These are phyloP conservation scores for Torrubiella hemipterigena DNA, from an alignment of 2,329 filamentous ascomycete species.

Conservation along the genomic window DNA sequence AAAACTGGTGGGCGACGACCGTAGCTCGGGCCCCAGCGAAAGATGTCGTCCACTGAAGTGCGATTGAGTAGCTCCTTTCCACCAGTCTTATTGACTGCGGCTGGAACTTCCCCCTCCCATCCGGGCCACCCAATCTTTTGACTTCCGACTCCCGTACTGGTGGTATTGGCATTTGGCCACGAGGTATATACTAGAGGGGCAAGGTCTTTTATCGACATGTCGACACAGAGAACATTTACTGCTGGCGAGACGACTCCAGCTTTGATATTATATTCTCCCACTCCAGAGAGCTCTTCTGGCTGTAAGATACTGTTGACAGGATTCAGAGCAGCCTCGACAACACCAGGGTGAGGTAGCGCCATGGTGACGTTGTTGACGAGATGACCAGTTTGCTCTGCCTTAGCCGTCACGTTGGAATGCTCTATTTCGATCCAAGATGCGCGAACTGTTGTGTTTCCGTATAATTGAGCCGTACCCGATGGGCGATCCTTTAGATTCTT, in stretches of 20 bases:
- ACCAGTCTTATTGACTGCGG: conserved; percentile 11
- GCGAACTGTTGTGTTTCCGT: conserved; percentile 60
- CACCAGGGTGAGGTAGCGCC: conserved; percentile 61
- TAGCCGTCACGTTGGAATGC: conserved; percentile 36
- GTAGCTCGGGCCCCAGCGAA: conserved; percentile 49
- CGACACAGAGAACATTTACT: conserved; percentile 62
- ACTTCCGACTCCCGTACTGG: conserved; percentile 17
- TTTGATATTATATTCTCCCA: conserved; percentile 55
- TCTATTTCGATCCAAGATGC: conserved; percentile 56
- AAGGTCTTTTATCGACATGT: conserved; percentile 47
- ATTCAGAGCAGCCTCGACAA: conserved; percentile 52
- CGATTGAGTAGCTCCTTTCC: conserved; percentile 32
- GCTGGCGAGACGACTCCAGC: conserved; percentile 60
- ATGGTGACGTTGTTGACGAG: conserved; percentile 66
- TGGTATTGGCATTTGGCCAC: conserved; percentile 38
- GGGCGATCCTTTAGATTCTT: conserved; percentile 37
- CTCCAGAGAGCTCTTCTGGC: conserved; percentile 49
- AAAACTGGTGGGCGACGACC: conserved; percentile 41
- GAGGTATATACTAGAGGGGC: conserved; percentile 49
- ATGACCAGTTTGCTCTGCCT: conserved; percentile 36
- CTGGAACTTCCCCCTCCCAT: conserved; percentile 28
- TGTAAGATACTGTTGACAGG: conserved; percentile 56
- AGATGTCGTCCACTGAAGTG: conserved; percentile 57
- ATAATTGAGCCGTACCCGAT: conserved; percentile 47
- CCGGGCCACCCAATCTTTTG: conserved; percentile 20